Conservation (phyloP, 805 yeast genomes). For the Candida nanaspora region DNA sequence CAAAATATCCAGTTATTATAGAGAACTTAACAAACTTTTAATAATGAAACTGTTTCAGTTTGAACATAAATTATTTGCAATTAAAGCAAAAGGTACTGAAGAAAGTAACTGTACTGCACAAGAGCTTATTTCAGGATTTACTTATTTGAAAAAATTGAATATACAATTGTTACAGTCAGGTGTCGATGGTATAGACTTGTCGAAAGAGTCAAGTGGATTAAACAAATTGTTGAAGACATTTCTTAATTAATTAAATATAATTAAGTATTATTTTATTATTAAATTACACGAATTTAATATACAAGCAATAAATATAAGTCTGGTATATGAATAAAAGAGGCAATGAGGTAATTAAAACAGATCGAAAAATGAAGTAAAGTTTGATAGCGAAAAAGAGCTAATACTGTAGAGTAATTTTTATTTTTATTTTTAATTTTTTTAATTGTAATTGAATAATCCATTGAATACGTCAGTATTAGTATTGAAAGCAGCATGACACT, state of each 20-base stretch:
- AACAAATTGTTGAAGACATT: not conserved
- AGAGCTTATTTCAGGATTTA: conserved; percentile 9
- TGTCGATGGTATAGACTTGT: too few species aligned
- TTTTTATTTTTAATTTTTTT: too few species aligned
- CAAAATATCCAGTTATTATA: conserved; percentile 1
- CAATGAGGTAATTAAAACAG: too few species aligned
- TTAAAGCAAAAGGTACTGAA: not conserved
- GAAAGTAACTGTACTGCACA: not conserved
- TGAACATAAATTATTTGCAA: not conserved
- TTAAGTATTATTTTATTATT: too few species aligned
- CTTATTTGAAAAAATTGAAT: conserved; percentile 6
- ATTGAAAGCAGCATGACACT: conserved; percentile 15
- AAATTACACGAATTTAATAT: too few species aligned
- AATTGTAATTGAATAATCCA: not conserved
- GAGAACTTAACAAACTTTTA: not conserved
- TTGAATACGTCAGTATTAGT: not conserved
- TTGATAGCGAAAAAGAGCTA: too few species aligned
- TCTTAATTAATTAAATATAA: not conserved
- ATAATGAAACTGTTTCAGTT: not conserved
- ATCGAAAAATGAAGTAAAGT: too few species aligned
- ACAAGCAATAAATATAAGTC: too few species aligned
- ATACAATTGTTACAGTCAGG: too few species aligned
- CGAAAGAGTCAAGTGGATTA: not conserved
- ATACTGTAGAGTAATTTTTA: too few species aligned
- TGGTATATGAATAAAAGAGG: too few species aligned